Evolutionary conservation across 164 flowering plant species (phyloP).

Genomic region (Macadamia integrifolia): DNA sequence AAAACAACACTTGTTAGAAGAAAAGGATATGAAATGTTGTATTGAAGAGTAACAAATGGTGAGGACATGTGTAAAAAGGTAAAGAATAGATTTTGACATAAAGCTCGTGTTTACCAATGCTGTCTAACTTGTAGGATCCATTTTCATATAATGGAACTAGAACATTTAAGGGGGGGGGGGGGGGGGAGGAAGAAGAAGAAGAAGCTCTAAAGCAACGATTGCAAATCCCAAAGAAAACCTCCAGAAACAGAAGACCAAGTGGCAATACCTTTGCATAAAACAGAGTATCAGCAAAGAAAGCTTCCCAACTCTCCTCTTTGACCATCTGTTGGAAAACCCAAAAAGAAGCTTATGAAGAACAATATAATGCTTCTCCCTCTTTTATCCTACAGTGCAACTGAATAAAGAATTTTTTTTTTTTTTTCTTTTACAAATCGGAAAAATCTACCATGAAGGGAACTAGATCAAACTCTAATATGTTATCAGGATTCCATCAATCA

Average conservation of each 20-base stretch:
- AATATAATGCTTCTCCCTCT: too few relatives aligned
- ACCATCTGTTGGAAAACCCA: constrained; percentile 39
- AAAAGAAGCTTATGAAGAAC: too few relatives aligned
- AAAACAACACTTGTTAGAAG: constrained; percentile 7
- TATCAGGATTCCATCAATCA: too few relatives aligned
- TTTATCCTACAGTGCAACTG: too few relatives aligned
- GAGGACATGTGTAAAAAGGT: not conserved
- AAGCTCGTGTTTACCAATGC: not conserved
- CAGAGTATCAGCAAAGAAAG: constrained; percentile 54
- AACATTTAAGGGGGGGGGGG: too few relatives aligned
- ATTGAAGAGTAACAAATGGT: not conserved
- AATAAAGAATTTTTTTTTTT: too few relatives aligned
- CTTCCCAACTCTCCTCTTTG: constrained; percentile 86
- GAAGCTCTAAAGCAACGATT: not conserved
- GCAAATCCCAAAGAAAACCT: not conserved
- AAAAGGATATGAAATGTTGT: constrained; percentile 1
- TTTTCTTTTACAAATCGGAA: too few relatives aligned
- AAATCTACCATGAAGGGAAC: too few relatives aligned
- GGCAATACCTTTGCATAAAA: constrained; percentile 64
- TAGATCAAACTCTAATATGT: too few relatives aligned
- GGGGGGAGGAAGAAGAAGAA: too few relatives aligned
- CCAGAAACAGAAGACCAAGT: not conserved
- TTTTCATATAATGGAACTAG: not conserved
- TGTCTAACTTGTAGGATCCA: not conserved
- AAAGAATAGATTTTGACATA: not conserved